These are phyloP conservation scores for Gloeopeniophorella convolvens DNA, from an alignment of 768 basidiomycete genomes.

Conservation along the genomic window DNA sequence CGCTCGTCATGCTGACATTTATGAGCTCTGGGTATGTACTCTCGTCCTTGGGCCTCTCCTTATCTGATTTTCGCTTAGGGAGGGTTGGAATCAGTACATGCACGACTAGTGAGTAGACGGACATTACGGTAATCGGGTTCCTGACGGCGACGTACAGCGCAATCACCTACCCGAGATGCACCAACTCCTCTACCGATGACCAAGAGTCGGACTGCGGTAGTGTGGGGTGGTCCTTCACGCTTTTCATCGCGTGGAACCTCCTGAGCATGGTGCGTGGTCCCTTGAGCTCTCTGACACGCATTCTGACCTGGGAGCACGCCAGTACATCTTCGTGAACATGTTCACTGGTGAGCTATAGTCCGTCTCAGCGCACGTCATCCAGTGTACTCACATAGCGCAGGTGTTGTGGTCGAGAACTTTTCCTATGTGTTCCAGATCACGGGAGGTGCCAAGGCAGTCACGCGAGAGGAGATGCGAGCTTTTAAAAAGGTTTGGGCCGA, in stretches of 20 bases:
- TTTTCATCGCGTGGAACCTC: constrained; percentile 95
- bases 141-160: constrained; percentile 41
- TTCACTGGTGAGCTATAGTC: constrained; percentile 61
- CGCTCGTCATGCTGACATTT: constrained; percentile 85
- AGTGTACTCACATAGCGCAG: constrained; percentile 26
- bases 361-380: not conserved
- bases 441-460: constrained; percentile 73
- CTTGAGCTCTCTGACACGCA: not conserved
- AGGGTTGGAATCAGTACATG: constrained; percentile 98
- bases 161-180: constrained; percentile 74
- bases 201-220: constrained; percentile 86
- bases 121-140: not conserved
- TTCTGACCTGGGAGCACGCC: constrained; percentile 2
- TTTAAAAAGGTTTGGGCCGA: constrained; percentile 95
- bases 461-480: constrained; percentile 84
- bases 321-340: constrained; percentile 97
- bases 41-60: not conserved
- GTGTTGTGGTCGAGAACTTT: constrained; percentile 93
- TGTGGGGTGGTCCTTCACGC: constrained; percentile 67
- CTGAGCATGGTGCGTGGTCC: constrained; percentile 72
- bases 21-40: constrained; percentile 81
- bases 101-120: constrained; percentile 76
- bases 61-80: constrained; percentile 39
- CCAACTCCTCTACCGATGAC: constrained; percentile 39
- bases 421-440: constrained; percentile 91